Evolutionary conservation across 1,284 basidiomycete species (phyloP), one percentile per base, ranked within the genome.

Genomic region (Tilletia indica): DNA sequence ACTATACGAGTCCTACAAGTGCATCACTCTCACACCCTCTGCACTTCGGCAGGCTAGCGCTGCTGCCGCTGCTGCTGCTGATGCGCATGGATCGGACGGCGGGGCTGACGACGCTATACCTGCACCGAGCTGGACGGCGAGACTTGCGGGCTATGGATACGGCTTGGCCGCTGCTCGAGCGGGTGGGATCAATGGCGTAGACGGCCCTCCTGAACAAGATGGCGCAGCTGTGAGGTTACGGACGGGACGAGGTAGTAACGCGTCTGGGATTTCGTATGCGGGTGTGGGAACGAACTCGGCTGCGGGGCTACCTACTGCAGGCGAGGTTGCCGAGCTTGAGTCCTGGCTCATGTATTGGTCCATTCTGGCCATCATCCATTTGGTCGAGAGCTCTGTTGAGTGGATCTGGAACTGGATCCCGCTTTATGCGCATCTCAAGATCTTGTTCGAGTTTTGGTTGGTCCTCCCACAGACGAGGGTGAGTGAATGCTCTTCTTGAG

Each of bases 291-390:
- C 36, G 14, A 25, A 19, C 16, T 19, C 12, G 51, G 51, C 51
- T 19, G 8, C 66, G 21, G 4, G 31, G 25, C 21, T 21, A 31
- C 61, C 61, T 16, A 64, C 36, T 12, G 61, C 61, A 38, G 61
- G 61, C 0, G 76, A 81, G 31, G 70, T 83, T 12, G 75, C 78
- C 11, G 78, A 83, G 45, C 75, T 82, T 67, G 80, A 83, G 73
- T 67, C 71, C 2, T 80, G 80, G 77, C 70, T 79, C 1, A 80
- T 83, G 68, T 83, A 83, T 72, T 83, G 81, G 81, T 76, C 76
- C 68, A 74, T 83, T 4, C 74, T 79, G 19, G 79, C 77, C 0
- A 70, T 73, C 36, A 73, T 77, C 56, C 73, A 75, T 16, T 63
- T 79, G 5, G n/a, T 74, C 63, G 80, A 83, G 58, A 68, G 72